These are phyloP conservation scores for Tuber aestivum DNA, from an alignment of 495 filamentous ascomycete genomes.

Conservation along the genomic window DNA sequence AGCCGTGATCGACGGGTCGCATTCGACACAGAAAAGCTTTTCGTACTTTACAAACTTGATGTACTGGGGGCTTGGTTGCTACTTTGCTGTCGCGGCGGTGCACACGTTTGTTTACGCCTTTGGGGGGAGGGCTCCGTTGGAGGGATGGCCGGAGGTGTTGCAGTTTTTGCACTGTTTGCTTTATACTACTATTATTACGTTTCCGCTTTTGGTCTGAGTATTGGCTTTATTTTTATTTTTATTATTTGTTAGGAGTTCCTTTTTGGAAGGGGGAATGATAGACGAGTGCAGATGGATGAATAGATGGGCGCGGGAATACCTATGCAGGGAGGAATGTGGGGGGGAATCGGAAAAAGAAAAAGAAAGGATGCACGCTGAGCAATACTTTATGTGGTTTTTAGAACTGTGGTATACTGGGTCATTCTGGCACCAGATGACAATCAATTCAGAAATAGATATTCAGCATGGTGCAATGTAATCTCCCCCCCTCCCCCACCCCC, in stretches of 20 bases:
- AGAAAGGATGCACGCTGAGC: background rate
- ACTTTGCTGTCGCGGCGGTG: slow-evolving; percentile 57
- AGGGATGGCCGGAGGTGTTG: slow-evolving; percentile 56
- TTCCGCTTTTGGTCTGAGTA: slow-evolving; percentile 58
- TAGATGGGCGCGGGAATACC: background rate
- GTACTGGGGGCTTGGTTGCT: slow-evolving; percentile 77
- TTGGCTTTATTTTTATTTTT: slow-evolving; percentile 15
- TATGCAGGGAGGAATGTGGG: background rate
- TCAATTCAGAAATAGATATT: slow-evolving; percentile 52
- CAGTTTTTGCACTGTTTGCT: slow-evolving; percentile 61
- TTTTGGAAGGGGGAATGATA: background rate
- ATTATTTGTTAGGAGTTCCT: too few species aligned
- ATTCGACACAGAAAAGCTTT: slow-evolving; percentile 51
- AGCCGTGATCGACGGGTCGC: slow-evolving; percentile 40
- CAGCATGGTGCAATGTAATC: slow-evolving; percentile 61
- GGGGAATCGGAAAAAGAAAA: background rate
- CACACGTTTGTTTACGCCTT: slow-evolving; percentile 64
- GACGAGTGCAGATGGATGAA: background rate
- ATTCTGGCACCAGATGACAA: slow-evolving; percentile 49
- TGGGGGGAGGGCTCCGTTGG: slow-evolving; percentile 52
- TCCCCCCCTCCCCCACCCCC: slow-evolving; percentile 2
- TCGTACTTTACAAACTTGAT: slow-evolving; percentile 74
- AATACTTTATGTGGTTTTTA: slow-evolving; percentile 1
- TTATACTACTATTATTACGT: slow-evolving; percentile 62
- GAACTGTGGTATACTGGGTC: slow-evolving; percentile 58